Conservation (phyloP, 164 flowering plant species). For the Stephania japonica region DNA sequence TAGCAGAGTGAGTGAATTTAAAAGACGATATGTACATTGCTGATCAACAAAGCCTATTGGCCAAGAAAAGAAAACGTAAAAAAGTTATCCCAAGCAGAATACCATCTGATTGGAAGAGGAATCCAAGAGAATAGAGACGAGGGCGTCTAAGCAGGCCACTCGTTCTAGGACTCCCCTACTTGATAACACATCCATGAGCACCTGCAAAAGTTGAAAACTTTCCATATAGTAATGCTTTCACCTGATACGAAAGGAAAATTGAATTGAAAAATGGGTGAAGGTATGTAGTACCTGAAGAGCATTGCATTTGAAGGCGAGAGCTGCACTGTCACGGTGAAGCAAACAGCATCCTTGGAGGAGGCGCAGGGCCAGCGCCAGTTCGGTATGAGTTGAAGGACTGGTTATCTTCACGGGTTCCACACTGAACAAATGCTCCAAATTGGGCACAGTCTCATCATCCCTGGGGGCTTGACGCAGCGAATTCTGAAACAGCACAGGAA, state of each 20-base stretch:
- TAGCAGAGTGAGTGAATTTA: too few relatives aligned
- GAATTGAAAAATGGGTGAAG: too few relatives aligned
- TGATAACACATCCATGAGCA: constrained; percentile 66
- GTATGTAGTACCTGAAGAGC: constrained; percentile 80
- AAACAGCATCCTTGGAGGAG: constrained; percentile 95
- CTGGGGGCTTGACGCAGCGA: constrained; percentile 48
- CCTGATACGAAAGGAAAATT: not conserved
- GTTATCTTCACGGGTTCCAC: constrained; percentile 79
- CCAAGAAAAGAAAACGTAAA: not conserved
- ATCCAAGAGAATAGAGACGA: constrained; percentile 79
- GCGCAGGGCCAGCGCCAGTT: constrained; percentile 89
- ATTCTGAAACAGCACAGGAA: constrained; percentile 79
- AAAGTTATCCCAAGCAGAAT: too few relatives aligned
- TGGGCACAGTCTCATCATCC: constrained; percentile 46
- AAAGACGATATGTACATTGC: not conserved
- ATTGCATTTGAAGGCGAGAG: constrained; percentile 58
- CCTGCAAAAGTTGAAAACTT: constrained; percentile 33
- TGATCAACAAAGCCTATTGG: not conserved
- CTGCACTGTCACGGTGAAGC: constrained; percentile 59
- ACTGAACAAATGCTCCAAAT: constrained; percentile 63
- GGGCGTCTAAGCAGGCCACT: constrained; percentile 90
- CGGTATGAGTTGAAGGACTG: constrained; percentile 81
- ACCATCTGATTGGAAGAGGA: constrained; percentile 88
- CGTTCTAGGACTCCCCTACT: constrained; percentile 68
- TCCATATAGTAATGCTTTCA: not conserved